Evolutionary conservation across 2,329 filamentous ascomycete genomes (phyloP).

Genomic region (Exutisphaerella laricina): DNA sequence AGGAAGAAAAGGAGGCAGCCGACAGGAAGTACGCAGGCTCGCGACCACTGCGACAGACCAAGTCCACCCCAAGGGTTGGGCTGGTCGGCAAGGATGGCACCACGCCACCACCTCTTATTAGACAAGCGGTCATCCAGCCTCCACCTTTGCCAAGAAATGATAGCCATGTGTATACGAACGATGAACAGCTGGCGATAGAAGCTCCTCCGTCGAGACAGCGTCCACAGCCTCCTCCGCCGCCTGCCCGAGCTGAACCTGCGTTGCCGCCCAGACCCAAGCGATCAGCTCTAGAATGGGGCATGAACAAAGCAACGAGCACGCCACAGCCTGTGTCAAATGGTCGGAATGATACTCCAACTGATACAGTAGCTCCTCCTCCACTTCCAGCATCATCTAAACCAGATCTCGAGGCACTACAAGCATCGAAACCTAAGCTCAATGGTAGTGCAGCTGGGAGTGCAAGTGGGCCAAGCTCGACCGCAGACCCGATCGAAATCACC

Average conservation of each 20-base stretch:
- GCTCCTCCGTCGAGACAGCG: constrained; percentile 6
- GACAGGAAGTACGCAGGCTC: constrained; percentile 21
- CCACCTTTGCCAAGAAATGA: constrained; percentile 5
- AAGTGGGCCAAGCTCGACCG: constrained; percentile 12
- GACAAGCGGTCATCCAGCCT: constrained; percentile 13
- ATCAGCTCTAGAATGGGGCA: constrained; percentile 27
- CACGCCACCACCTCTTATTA: constrained; percentile 20
- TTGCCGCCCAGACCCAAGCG: constrained; percentile 22
- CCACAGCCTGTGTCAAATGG: constrained; percentile 11
- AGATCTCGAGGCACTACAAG: constrained; percentile 53
- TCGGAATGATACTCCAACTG: constrained; percentile 12
- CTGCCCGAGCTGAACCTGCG: constrained; percentile 14
- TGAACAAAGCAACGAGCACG: constrained; percentile 20
- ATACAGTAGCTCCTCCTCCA: constrained; percentile 41
- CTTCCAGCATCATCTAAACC: constrained; percentile 52
- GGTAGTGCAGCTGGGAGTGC: constrained; percentile 8
- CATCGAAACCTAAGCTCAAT: constrained; percentile 43
- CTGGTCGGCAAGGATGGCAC: constrained; percentile 22
- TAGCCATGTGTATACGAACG: constrained; percentile 7
- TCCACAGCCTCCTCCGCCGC: constrained; percentile 18
- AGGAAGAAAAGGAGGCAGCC: constrained; percentile 37
- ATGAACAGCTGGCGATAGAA: constrained; percentile 4
- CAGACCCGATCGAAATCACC: constrained; percentile 15
- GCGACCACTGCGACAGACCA: constrained; percentile 21
- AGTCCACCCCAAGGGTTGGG: constrained; percentile 22